Percentiles rank a stretch among this genome's conserved stretches.
phyloP scores from a whole-genome alignment of 345 rosid genomes.

The Tarenaya hassleriana region DNA sequence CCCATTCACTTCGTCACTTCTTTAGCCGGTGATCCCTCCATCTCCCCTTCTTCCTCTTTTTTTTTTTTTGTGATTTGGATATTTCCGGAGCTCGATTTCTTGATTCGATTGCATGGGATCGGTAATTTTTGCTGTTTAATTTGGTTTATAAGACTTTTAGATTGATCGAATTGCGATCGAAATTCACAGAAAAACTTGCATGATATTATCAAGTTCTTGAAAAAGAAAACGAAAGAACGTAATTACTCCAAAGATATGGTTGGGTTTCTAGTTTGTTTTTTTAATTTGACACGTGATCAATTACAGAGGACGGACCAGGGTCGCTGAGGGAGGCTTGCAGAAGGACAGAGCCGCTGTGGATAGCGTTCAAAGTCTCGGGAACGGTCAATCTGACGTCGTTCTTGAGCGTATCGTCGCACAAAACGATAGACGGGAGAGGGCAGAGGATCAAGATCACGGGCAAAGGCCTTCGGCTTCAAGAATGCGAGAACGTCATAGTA shows the following conservation, averaged over 20 bases:
- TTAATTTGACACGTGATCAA: not conserved
- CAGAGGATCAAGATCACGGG: constrained; percentile 76
- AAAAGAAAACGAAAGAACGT: too few relatives aligned
- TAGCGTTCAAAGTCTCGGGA: constrained; percentile 77
- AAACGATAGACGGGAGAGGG: constrained; percentile 94
- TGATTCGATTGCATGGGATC: too few relatives aligned
- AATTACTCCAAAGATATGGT: too few relatives aligned
- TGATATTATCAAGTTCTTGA: too few relatives aligned
- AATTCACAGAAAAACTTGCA: too few relatives aligned
- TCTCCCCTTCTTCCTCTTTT: not conserved
- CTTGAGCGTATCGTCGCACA: constrained; percentile 71
- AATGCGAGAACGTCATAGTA: constrained; percentile 74
- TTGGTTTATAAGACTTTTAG: too few relatives aligned
- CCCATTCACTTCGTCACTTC: constrained; percentile 58
- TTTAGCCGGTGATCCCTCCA: constrained; percentile 44
- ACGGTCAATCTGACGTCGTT: constrained; percentile 54
- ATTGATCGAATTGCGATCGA: too few relatives aligned
- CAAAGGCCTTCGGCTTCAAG: constrained; percentile 84
- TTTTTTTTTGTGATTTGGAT: constrained; percentile 1
- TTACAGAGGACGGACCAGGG: constrained; percentile 87
- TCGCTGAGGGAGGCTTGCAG: constrained; percentile 74
- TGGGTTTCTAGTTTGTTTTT: too few relatives aligned
- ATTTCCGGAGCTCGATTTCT: too few relatives aligned
- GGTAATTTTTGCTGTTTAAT: too few relatives aligned
- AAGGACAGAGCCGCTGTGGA: constrained; percentile 80